These are phyloP conservation scores for Backusella sp. DNA, from an alignment of 192 early-diverging fungal genomes.

Conservation along the genomic window DNA sequence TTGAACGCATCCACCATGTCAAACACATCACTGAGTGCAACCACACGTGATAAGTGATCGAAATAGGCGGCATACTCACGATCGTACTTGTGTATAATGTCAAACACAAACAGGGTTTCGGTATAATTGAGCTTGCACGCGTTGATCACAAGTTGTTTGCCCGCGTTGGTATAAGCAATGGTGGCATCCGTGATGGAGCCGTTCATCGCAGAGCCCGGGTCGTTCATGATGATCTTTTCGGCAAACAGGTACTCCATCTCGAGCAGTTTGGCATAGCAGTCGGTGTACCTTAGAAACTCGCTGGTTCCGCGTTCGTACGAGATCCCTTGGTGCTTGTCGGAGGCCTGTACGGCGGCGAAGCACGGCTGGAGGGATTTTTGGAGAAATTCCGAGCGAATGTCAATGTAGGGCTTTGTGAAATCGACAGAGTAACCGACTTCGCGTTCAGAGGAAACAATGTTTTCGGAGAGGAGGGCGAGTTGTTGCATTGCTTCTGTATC, in stretches of 20 bases:
- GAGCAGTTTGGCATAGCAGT: constrained; percentile 58
- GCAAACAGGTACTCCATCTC: constrained; percentile 66
- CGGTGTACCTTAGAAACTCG: constrained; percentile 59
- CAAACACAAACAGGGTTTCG: constrained; percentile 71
- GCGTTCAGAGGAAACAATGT: constrained; percentile 43
- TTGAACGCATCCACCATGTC: constrained; percentile 42
- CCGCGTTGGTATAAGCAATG: constrained; percentile 48
- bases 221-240: constrained; percentile 58
- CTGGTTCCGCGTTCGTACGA: constrained; percentile 63
- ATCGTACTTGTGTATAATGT: constrained; percentile 56
- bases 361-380: constrained; percentile 51
- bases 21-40: constrained; percentile 14
- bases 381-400: constrained; percentile 66
- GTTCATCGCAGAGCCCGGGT: constrained; percentile 47
- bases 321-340: constrained; percentile 43
- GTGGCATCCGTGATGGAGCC: constrained; percentile 46
- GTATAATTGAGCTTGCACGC: constrained; percentile 48
- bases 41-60: constrained; percentile 46
- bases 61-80: constrained; percentile 31
- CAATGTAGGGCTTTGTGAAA: constrained; percentile 63
- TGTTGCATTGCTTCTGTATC: constrained; percentile 20
- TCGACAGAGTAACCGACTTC: constrained; percentile 50
- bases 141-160: constrained; percentile 46
- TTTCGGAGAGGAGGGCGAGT: constrained; percentile 44
- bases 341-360: constrained; percentile 46